Evolutionary conservation across 257 asterid genomes (phyloP).

Genomic region (Fraxinus americana): DNA sequence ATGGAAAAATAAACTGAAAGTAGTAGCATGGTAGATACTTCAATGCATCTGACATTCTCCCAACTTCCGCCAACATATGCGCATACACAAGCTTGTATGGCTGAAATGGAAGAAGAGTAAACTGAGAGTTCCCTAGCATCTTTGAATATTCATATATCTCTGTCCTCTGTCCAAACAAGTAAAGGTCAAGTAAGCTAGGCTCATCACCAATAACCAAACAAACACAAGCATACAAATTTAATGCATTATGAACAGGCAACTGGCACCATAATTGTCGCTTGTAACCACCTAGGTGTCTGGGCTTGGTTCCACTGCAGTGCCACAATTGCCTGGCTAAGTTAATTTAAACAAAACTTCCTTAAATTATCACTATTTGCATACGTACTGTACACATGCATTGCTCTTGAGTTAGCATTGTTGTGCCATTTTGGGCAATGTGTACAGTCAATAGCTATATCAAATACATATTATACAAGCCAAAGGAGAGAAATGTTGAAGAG

Average conservation of each 20-base stretch:
- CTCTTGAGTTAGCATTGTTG: neutral
- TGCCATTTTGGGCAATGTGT: neutral
- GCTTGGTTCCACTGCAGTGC: slow-evolving; percentile 10
- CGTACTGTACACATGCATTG: neutral
- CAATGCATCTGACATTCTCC: slow-evolving; percentile 83
- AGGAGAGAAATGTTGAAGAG: neutral
- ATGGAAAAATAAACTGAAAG: slow-evolving; percentile 9
- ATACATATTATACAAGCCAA: neutral
- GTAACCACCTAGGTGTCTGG: slow-evolving; percentile 8
- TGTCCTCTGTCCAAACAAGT: slow-evolving; percentile 69
- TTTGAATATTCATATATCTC: slow-evolving; percentile 92
- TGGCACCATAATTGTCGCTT: neutral
- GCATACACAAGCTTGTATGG: slow-evolving; percentile 95
- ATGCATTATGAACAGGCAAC: slow-evolving; percentile 2
- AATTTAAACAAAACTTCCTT: neutral
- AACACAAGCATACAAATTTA: neutral
- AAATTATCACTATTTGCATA: neutral
- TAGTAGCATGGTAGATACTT: slow-evolving; percentile 52
- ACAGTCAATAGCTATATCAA: neutral
- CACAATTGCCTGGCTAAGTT: neutral
- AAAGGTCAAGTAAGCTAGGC: slow-evolving; percentile 29
- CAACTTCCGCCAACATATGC: slow-evolving; percentile 94
- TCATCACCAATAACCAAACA: slow-evolving; percentile 17
- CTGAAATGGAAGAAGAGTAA: slow-evolving; percentile 85
- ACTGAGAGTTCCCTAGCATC: slow-evolving; percentile 94